Evolutionary conservation across 345 rosid genomes (phyloP).

Genomic region (Populus nigra): DNA sequence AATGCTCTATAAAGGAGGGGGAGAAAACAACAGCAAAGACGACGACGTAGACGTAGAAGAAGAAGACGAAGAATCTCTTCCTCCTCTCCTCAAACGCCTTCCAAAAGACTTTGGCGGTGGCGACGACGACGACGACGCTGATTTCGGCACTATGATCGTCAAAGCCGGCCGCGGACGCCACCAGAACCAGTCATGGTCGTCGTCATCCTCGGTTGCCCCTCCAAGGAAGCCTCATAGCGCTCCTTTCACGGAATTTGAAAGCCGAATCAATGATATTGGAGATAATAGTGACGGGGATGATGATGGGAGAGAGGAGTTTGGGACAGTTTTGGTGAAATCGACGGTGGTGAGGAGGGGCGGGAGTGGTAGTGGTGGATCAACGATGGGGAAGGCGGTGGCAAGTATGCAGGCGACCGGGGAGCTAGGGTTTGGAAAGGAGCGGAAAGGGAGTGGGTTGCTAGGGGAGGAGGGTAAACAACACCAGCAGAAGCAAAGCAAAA

Average conservation of each 20-base stretch:
- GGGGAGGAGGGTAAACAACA: conserved; percentile 43
- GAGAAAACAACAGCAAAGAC: background rate
- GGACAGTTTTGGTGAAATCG: conserved; percentile 82
- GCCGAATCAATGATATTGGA: conserved; percentile 22
- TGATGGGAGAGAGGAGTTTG: conserved; percentile 51
- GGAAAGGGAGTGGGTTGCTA: conserved; percentile 38
- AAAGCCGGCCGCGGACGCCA: conserved; percentile 36
- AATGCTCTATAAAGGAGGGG: conserved; percentile 27
- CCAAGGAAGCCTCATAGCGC: conserved; percentile 10
- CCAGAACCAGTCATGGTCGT: conserved; percentile 12
- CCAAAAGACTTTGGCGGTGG: conserved; percentile 90
- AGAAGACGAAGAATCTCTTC: conserved; percentile 70
- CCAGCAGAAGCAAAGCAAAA: conserved; percentile 49
- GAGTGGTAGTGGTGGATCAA: conserved; percentile 49
- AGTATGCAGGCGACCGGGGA: conserved; percentile 54
- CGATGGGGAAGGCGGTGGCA: conserved; percentile 61
- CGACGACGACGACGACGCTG: conserved; percentile 43
- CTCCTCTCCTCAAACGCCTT: conserved; percentile 84
- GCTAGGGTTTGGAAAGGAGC: conserved; percentile 54
- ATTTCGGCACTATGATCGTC: conserved; percentile 83
- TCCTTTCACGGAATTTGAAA: conserved; percentile 12
- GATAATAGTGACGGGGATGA: conserved; percentile 50
- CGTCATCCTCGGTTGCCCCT: conserved; percentile 26
- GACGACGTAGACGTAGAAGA: conserved; percentile 6
- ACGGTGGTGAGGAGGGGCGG: conserved; percentile 55